These are phyloP conservation scores for Euphorbia lathyris DNA, from an alignment of 345 rosid species.

Conservation along the genomic window DNA sequence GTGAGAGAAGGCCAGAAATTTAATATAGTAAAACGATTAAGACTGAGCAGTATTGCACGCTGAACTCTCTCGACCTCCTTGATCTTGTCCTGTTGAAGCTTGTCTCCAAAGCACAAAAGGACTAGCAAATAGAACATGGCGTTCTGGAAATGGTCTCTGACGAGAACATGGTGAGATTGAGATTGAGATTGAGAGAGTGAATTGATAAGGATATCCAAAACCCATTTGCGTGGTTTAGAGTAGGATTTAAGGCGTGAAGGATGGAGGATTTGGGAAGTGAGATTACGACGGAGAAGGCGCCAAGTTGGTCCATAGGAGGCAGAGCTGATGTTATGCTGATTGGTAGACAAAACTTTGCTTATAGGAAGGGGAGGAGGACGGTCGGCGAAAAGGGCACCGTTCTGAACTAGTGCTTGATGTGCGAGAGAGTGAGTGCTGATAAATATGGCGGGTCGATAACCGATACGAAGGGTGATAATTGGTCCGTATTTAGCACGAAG, in stretches of 20 bases:
- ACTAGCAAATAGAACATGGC: not conserved
- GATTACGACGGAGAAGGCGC: not conserved
- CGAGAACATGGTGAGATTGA: not conserved
- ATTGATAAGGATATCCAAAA: not conserved
- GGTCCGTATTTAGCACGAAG: not conserved
- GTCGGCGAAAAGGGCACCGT: not conserved
- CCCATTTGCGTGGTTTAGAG: not conserved
- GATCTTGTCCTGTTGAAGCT: not conserved
- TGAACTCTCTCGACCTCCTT: not conserved
- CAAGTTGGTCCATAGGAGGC: not conserved
- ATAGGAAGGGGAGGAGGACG: not conserved
- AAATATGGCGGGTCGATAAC: slow-evolving; percentile 1
- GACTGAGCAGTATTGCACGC: not conserved
- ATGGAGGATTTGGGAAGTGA: not conserved
- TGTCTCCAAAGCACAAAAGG: not conserved
- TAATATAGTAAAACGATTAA: not conserved
- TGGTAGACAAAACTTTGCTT: not conserved
- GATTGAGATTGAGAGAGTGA: not conserved
- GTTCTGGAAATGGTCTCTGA: not conserved
- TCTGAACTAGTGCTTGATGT: not conserved
- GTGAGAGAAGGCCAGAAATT: not conserved
- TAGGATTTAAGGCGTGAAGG: not conserved
- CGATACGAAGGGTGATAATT: not conserved
- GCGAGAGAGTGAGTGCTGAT: not conserved
- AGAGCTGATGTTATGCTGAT: slow-evolving; percentile 2